A percentile compares a stretch with the other conserved stretches of the same genome.
Evolutionary conservation across 2,329 filamentous ascomycete species (phyloP).

Genomic region (Lomentospora prolificans): DNA sequence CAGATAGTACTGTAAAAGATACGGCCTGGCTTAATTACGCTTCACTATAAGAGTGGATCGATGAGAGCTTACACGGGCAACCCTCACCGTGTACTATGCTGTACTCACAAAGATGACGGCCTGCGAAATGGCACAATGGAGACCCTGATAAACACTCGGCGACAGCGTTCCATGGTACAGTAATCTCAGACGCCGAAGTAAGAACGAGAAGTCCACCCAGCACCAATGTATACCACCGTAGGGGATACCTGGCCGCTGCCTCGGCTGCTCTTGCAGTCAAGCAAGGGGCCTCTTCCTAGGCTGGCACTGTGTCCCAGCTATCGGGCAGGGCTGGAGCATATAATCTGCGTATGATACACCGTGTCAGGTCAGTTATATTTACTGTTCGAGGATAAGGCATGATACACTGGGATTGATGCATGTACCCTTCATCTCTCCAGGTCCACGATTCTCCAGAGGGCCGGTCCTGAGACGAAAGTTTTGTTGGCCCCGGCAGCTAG

Average conservation of each 20-base stretch:
- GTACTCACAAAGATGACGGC: not conserved
- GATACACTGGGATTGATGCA: not conserved
- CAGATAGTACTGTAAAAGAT: too few relatives aligned
- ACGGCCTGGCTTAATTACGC: not conserved
- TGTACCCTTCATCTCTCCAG: too few relatives aligned
- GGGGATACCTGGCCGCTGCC: too few relatives aligned
- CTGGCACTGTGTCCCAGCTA: not conserved
- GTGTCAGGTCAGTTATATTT: not conserved
- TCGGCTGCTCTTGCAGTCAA: not conserved
- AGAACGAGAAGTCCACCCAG: not conserved
- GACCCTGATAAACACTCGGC: not conserved
- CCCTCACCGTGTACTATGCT: not conserved
- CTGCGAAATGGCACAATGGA: not conserved
- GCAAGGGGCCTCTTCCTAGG: not conserved
- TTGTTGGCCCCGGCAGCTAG: too few relatives aligned
- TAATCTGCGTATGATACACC: not conserved
- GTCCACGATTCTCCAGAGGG: too few relatives aligned
- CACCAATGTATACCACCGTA: not conserved
- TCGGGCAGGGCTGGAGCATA: not conserved
- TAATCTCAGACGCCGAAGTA: slow-evolving; percentile 1
- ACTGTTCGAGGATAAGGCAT: not conserved
- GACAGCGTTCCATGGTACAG: not conserved
- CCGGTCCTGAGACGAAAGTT: too few relatives aligned
- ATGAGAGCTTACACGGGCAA: not conserved
- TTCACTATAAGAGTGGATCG: not conserved